Evolutionary conservation across 441 rosid genomes (phyloP).

Genomic region (Francoa sonchifolia): DNA sequence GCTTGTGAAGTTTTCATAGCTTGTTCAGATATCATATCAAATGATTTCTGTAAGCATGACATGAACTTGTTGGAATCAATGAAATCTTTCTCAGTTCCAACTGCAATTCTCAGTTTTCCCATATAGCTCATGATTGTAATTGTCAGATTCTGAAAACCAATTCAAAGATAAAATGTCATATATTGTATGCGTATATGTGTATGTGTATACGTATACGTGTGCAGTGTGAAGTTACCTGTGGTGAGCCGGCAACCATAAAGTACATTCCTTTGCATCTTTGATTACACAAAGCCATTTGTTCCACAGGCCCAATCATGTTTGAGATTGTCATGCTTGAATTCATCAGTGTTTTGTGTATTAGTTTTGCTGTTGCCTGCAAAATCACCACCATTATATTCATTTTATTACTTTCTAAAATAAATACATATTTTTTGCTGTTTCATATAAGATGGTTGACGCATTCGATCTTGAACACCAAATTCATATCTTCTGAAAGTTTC

Average conservation of each 20-base stretch:
- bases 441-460: too few relatives aligned
- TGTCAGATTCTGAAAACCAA: slow-evolving; percentile 26
- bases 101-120: slow-evolving; percentile 29
- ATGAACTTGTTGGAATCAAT: slow-evolving; percentile 25
- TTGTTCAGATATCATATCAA: too few relatives aligned
- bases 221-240: slow-evolving; percentile 21
- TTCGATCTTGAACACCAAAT: too few relatives aligned
- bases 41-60: too few relatives aligned
- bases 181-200: too few relatives aligned
- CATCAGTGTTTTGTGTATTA: slow-evolving; percentile 13
- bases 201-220: not conserved
- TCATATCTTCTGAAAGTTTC: too few relatives aligned
- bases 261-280: slow-evolving; percentile 36
- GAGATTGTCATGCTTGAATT: slow-evolving; percentile 30
- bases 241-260: slow-evolving; percentile 23
- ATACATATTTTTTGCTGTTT: not conserved
- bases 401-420: not conserved
- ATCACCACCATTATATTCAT: not conserved
- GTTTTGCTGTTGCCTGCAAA: slow-evolving; percentile 23
- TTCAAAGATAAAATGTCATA: not conserved
- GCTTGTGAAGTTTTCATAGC: too few relatives aligned
- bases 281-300: slow-evolving; percentile 25
- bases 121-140: slow-evolving; percentile 30
- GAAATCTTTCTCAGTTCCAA: slow-evolving; percentile 31
- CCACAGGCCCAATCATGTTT: slow-evolving; percentile 33